phyloP scores from a whole-genome alignment of 2,329 filamentous ascomycete genomes.

The Podosphaera fusca region DNA sequence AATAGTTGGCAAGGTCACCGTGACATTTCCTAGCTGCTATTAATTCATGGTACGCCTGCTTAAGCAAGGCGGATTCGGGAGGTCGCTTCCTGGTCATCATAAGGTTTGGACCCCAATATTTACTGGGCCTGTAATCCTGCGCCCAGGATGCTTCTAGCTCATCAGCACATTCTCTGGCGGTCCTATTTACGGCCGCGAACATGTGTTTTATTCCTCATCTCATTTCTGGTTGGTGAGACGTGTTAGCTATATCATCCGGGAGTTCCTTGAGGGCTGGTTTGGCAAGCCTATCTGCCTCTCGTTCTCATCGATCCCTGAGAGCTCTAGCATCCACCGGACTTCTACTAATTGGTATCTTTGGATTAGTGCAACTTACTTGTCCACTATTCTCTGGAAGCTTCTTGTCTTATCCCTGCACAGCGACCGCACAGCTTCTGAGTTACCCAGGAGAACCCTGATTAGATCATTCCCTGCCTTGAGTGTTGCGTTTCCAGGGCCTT shows the following conservation, averaged over 20 bases:
- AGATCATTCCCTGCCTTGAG: neutral
- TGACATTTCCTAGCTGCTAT: neutral
- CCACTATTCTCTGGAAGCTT: neutral
- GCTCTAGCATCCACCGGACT: neutral
- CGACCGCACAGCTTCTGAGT: neutral
- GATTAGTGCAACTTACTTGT: neutral
- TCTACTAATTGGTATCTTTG: neutral
- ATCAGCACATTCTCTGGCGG: no score
- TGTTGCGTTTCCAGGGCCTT: neutral
- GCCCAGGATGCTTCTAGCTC: neutral
- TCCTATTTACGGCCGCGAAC: no score
- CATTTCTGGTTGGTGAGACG: no score
- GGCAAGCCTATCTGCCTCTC: no score
- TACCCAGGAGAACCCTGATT: neutral
- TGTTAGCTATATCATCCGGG: no score
- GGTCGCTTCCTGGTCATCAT: neutral
- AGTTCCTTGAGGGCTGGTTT: no score
- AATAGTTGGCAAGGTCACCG: neutral
- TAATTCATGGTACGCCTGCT: neutral
- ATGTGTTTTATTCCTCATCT: no score
- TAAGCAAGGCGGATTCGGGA: neutral
- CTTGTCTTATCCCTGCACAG: neutral
- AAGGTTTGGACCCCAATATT: neutral
- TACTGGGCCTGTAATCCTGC: neutral
- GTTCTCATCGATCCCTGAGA: no score